A percentile compares a stretch with the other conserved stretches of the same genome.
Conservation (phyloP, 2,329 filamentous ascomycete genomes). For the Verticillium dahliae region DNA sequence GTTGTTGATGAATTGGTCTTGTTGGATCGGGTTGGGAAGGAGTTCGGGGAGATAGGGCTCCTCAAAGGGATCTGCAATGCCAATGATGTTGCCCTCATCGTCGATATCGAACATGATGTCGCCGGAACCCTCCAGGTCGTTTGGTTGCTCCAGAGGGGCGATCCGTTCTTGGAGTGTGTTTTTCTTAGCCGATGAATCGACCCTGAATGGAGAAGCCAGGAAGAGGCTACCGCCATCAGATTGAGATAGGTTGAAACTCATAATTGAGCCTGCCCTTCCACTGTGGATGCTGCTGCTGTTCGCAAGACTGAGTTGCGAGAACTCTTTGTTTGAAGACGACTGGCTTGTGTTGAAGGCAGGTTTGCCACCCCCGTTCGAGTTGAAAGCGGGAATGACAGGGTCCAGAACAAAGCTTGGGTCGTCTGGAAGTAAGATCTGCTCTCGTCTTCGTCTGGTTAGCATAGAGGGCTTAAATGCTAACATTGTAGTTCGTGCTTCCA, state of each 20-base stretch:
- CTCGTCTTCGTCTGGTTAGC: conserved; percentile 44
- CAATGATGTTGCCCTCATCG: conserved; percentile 41
- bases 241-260: conserved; percentile 23
- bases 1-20: conserved; percentile 2
- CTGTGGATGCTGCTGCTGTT: conserved; percentile 23
- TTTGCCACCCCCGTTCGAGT: conserved; percentile 32
- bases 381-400: conserved; percentile 52
- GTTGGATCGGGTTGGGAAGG: conserved; percentile 19
- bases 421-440: conserved; percentile 71
- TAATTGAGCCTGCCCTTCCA: conserved; percentile 15
- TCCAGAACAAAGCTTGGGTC: conserved; percentile 76
- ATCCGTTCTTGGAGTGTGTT: conserved; percentile 9
- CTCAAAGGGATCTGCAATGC: conserved; percentile 23
- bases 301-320: conserved; percentile 40
- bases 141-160: conserved; percentile 26
- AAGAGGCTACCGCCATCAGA: conserved; percentile 25
- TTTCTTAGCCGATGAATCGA: conserved; percentile 13
- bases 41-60: conserved; percentile 34
- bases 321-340: conserved; percentile 23
- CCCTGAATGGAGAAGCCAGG: conserved; percentile 26
- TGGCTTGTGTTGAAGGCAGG: conserved; percentile 27
- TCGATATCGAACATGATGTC: conserved; percentile 45
- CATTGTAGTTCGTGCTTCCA: no score
- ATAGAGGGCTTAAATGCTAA: not conserved
- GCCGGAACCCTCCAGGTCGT: conserved; percentile 29